Base-by-base conservation (phyloP, 805 yeast species). In the Wickerhamia fluorescens region DNA sequence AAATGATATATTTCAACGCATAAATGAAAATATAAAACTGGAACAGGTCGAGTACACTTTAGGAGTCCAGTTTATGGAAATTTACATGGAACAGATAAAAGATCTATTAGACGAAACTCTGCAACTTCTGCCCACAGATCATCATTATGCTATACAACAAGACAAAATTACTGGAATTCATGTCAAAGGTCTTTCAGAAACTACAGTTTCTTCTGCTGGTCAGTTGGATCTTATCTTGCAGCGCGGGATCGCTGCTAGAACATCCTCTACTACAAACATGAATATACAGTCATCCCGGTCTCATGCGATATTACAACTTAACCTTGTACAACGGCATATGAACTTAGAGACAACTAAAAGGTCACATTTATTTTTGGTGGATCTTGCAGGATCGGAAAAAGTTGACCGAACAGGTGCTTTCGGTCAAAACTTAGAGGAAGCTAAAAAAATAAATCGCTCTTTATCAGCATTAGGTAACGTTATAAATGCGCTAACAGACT, bases 301-400 rank as follows among this genome's bases (percentile, higher is more conserved):
- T 0, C 95, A 86, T 51, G 75, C 89, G 0, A 80, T 87, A 17
- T 74, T 85, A 37, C 80, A 78, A 31, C 62, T 88, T 4, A 71
- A 70, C 28, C 57, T 87, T 5, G 61, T 70, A n/a, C 89, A 82
- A 44, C 73, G 71, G 45, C 66, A 71, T 41, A 36, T 62, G 12
- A 54, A 54, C 3, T 63, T 68, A n/a, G 83, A 81, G 9, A 65
- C 73, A 5, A 61, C 71, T 13, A 79, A 73, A 47, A 61, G 67
- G 21, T 78, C 87, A 4, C 75, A 72, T 34, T 61, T 86, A 35
- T 80, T 77, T 42, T 53, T 86, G 20, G 89, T 85, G 8, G 96
- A 86, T 55, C 63, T 86, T 38, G 95, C 95, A 0, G 95, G 95
- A 5, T 78, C 89, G 14, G 95, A 88, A 51, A 82, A 77, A 49